Percentiles rank a stretch among this genome's conserved stretches.
Conservation (phyloP, 139 green algal species). For the Diplosphaera chodatii region DNA sequence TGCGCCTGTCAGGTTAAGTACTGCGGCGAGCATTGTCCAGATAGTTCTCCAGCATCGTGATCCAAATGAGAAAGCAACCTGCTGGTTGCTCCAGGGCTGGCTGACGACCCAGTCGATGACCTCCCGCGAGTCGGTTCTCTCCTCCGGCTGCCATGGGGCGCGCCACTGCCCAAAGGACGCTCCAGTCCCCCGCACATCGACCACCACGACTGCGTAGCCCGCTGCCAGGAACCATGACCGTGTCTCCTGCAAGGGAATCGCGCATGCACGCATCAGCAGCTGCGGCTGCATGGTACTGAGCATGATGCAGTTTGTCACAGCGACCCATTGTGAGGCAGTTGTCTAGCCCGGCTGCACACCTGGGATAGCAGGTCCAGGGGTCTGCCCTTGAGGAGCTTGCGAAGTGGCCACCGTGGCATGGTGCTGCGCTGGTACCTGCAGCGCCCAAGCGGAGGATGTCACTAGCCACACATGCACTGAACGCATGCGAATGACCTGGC, state of each 20-base stretch:
- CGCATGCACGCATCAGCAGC: no score
- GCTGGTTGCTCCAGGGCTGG: slow-evolving; percentile 17
- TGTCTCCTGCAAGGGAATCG: background rate
- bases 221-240: slow-evolving; percentile 2
- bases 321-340: no score
- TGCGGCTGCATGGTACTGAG: slow-evolving; percentile 7
- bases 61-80: no score
- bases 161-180: slow-evolving; percentile 20
- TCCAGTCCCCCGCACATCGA: slow-evolving; percentile 20
- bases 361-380: slow-evolving; percentile 15
- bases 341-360: no score
- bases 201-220: slow-evolving; percentile 15
- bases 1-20: no score
- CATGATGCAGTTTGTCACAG: background rate
- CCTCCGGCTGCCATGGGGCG: slow-evolving; percentile 2
- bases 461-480: no score
- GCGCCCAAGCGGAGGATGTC: no score
- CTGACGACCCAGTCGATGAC: slow-evolving; percentile 17
- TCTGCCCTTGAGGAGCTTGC: slow-evolving; percentile 5
- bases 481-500: no score
- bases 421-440: slow-evolving; percentile 11
- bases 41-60: no score
- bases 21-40: no score
- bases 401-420: slow-evolving; percentile 10
- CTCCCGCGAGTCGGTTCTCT: slow-evolving; percentile 11